Base-by-base conservation (phyloP, 2,329 filamentous ascomycete genomes). In the Eutypa lata region DNA sequence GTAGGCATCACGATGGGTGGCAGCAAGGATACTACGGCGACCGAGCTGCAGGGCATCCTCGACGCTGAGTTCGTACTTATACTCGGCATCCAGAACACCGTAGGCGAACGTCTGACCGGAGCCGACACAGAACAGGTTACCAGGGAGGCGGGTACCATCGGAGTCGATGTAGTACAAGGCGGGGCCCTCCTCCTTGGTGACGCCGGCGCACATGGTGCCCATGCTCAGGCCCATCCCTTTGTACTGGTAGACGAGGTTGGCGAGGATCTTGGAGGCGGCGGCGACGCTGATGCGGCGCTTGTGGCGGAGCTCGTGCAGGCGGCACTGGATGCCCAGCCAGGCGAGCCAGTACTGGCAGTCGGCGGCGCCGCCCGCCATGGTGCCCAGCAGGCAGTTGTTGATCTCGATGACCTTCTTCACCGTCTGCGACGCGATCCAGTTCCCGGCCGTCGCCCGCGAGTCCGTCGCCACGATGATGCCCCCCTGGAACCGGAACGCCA, bases 371-470 rank as follows among this genome's bases (percentile, higher is more conserved):
- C 94, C 94, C 58, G 94, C 94, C 93, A 99, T 96, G 63, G 94
- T 99, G 61, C 94, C 94, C 67, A 99, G 77, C 74, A 99, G 82
- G 74, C 88, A 89, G 75, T 82, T 90, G 80, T 96, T 96, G 81
- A 96, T 96, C 82, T 96, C 91, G 70, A 99, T 97, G 64, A 99
- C 94, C 83, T 99, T 99, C 86, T 99, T 99, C 70, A 99, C 94
- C 50, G 94, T 99, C 82, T 99, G 94, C 76, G 90, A 96, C 61
- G 94, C 94, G 75, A 99, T 99, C 94, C 94, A 99, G 83, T 94
- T 95, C 68, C 94, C 94, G 28, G 94, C 93, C 47, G 94, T 96
- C 55, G 94, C 94, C 76, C 94, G 87, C 55, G 94, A 99, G 77
- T 99, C 94, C 54, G 94, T 99, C 51, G 93, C 93, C 49, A 99